Evolutionary conservation across 148 eudicot genomes (phyloP).

Genomic region (Chenopodium formosanum): DNA sequence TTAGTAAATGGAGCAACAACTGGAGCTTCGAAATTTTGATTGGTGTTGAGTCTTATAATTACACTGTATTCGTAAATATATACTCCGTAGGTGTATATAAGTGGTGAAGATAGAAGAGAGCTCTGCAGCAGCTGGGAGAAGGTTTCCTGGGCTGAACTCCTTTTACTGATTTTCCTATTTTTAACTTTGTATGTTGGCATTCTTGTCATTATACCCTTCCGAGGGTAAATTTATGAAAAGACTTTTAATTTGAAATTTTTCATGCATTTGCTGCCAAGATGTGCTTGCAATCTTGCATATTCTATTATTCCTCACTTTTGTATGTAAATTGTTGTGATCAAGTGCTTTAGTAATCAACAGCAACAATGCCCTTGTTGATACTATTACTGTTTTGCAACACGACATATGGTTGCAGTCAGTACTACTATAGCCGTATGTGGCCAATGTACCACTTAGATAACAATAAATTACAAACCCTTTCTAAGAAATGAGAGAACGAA

Average conservation of each 20-base stretch:
- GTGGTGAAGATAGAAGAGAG: not conserved
- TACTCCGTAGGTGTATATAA: conserved; percentile 12
- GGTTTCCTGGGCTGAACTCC: not conserved
- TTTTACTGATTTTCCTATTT: not conserved
- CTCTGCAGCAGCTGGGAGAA: conserved; percentile 6
- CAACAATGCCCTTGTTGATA: too few species aligned
- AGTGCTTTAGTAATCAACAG: too few species aligned
- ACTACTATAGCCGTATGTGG: too few species aligned
- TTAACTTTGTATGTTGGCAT: not conserved
- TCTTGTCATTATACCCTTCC: not conserved
- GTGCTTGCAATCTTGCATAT: not conserved
- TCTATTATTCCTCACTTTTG: not conserved
- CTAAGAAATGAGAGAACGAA: too few species aligned
- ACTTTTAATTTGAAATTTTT: not conserved
- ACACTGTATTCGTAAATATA: conserved; percentile 8
- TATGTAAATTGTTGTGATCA: too few species aligned
- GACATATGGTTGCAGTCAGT: too few species aligned
- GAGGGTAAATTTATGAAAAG: not conserved
- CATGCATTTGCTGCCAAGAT: not conserved
- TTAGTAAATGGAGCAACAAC: conserved; percentile 31
- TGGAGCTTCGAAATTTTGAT: conserved; percentile 51
- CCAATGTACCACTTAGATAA: too few species aligned
- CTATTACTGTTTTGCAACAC: too few species aligned
- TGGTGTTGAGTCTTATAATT: conserved; percentile 1
- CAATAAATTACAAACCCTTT: too few species aligned